Evolutionary conservation across 345 rosid species (phyloP).

Genomic region (Gossypium turneri): DNA sequence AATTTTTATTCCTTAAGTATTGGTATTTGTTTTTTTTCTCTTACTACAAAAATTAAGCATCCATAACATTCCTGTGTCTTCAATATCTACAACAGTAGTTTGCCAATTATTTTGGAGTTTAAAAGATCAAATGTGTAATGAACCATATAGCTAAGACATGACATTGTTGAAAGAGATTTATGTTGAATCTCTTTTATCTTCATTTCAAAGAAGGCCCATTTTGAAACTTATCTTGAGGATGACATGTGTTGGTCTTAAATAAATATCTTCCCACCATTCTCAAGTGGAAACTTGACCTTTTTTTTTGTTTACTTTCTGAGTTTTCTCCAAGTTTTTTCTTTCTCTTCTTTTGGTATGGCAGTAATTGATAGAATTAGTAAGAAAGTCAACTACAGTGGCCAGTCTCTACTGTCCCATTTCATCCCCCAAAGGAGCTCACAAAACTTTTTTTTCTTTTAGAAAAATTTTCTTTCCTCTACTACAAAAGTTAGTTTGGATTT

Average conservation of each 20-base stretch:
- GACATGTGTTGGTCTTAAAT: neutral
- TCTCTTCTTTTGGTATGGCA: constrained; percentile 25
- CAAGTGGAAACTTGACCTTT: constrained; percentile 3
- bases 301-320: neutral
- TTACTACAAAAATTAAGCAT: neutral
- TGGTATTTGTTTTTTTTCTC: neutral
- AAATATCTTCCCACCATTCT: constrained; percentile 14
- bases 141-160: neutral
- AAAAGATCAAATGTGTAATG: neutral
- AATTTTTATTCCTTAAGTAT: neutral
- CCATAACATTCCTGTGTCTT: neutral
- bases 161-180: neutral
- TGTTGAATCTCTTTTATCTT: neutral
- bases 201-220: neutral
- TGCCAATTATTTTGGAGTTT: neutral
- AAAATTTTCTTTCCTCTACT: constrained; percentile 15
- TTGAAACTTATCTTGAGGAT: neutral
- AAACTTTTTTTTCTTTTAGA: constrained; percentile 4
- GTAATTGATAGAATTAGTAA: constrained; percentile 18
- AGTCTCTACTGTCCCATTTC: constrained; percentile 18
- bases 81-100: neutral
- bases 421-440: constrained; percentile 14
- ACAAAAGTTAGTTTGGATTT: constrained; percentile 41
- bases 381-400: constrained; percentile 47
- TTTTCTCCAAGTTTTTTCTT: neutral